Evolutionary conservation across 1,139 yeast species (phyloP).

Genomic region (Geotrichum candidum): DNA sequence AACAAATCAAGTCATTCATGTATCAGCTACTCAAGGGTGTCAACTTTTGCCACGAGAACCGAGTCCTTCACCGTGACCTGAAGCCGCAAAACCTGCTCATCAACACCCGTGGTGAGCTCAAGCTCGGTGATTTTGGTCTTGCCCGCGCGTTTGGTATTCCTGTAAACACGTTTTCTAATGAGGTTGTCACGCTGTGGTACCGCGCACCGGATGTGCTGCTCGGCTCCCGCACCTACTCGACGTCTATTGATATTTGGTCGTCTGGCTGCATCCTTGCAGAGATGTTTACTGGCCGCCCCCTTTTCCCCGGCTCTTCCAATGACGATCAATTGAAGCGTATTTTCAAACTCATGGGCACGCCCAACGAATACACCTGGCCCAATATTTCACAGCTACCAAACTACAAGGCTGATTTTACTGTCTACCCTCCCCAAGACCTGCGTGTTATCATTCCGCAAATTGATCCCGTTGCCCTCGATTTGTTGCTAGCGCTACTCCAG

Average conservation of each 20-base stretch:
- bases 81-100: constrained; percentile 93
- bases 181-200: constrained; percentile 97
- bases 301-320: constrained; percentile 93
- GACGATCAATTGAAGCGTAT: constrained; percentile 89
- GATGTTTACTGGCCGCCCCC: constrained; percentile 96
- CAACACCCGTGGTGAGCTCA: constrained; percentile 80
- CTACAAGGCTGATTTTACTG: constrained; percentile 71
- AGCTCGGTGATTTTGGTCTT: constrained; percentile 94
- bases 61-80: constrained; percentile 90
- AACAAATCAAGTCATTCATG: constrained; percentile 83
- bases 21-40: constrained; percentile 87
- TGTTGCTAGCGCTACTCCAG: constrained; percentile 71
- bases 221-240: constrained; percentile 91
- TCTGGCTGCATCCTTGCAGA: constrained; percentile 98
- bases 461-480: constrained; percentile 75
- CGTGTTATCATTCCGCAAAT: constrained; percentile 66
- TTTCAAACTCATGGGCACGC: constrained; percentile 92
- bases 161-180: constrained; percentile 92
- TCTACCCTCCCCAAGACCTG: constrained; percentile 78
- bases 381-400: constrained; percentile 82
- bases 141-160: constrained; percentile 99
- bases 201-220: constrained; percentile 95
- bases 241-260: constrained; percentile 97
- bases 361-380: constrained; percentile 94
- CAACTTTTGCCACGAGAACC: constrained; percentile 89